These are phyloP conservation scores for Apiotrichum sp. DNA, from an alignment of 1,284 basidiomycete species.

Conservation along the genomic window DNA sequence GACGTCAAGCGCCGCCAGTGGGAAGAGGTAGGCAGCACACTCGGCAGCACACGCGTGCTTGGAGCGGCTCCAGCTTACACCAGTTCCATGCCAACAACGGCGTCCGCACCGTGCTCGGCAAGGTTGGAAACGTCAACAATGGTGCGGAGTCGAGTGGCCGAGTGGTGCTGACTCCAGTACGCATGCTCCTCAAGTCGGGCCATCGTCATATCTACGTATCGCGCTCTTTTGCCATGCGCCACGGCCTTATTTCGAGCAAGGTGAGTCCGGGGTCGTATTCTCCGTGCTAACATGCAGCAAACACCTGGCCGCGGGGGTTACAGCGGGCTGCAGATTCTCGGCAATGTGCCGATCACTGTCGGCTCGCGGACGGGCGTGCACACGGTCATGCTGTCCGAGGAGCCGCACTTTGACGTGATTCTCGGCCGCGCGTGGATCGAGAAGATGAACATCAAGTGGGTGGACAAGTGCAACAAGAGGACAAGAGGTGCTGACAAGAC, in stretches of 20 bases:
- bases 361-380: conserved; percentile 51
- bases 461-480: conserved; percentile 54
- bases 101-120: conserved; percentile 84
- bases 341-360: conserved; percentile 62
- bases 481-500: background rate
- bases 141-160: conserved; percentile 57
- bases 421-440: conserved; percentile 93
- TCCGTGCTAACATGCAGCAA: conserved; percentile 45
- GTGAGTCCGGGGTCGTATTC: conserved; percentile 44
- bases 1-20: conserved; percentile 34
- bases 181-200: conserved; percentile 89
- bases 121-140: conserved; percentile 80
- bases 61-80: no score
- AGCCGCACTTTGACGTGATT: conserved; percentile 94
- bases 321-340: conserved; percentile 53
- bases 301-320: conserved; percentile 41
- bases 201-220: conserved; percentile 94
- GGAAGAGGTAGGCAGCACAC: conserved; percentile 33
- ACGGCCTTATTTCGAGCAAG: conserved; percentile 75
- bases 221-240: conserved; percentile 79
- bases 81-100: conserved; percentile 82
- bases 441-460: conserved; percentile 65
- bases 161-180: conserved; percentile 49
- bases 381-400: conserved; percentile 68
- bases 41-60: background rate